Evolutionary conservation across 768 basidiomycete species (phyloP).

Genomic region (Suillus bovinus): DNA sequence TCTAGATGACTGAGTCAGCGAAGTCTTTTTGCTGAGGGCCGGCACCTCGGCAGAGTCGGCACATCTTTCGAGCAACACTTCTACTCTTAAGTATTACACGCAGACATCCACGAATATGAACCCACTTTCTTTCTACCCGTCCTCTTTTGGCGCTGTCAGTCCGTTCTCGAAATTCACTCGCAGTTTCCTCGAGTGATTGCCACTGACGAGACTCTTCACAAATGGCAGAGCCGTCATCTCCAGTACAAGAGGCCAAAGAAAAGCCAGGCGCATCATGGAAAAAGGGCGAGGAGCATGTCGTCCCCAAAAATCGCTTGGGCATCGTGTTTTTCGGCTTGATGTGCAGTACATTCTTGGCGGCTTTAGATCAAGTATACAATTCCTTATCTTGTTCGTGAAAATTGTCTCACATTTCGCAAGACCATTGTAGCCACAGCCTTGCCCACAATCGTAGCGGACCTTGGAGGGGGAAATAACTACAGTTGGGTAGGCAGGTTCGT

Average conservation of each 20-base stretch:
- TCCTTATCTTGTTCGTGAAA: not conserved
- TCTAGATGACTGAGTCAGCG: not conserved
- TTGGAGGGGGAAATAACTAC: conserved; percentile 48
- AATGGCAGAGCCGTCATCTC: conserved; percentile 1
- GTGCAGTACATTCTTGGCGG: conserved; percentile 45
- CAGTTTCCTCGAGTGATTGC: not conserved
- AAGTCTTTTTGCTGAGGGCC: not conserved
- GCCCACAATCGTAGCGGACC: conserved; percentile 47
- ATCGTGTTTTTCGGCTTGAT: conserved; percentile 47
- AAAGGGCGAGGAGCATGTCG: conserved; percentile 38
- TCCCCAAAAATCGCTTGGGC: conserved; percentile 43
- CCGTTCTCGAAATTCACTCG: not conserved
- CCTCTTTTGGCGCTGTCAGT: not conserved
- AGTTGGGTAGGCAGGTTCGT: conserved; percentile 50
- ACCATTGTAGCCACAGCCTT: conserved; percentile 51
- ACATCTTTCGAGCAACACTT: not conserved
- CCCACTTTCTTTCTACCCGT: not conserved
- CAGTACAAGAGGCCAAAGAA: conserved; percentile 10
- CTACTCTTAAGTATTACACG: not conserved
- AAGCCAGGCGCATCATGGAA: conserved; percentile 40
- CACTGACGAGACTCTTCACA: not conserved
- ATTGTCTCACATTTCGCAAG: conserved; percentile 17
- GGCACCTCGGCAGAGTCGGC: conserved; percentile 2
- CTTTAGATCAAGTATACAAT: conserved; percentile 44
- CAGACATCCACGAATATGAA: not conserved